These are phyloP conservation scores for Lactarius hatsudake DNA, from an alignment of 768 basidiomycete genomes.

Conservation along the genomic window DNA sequence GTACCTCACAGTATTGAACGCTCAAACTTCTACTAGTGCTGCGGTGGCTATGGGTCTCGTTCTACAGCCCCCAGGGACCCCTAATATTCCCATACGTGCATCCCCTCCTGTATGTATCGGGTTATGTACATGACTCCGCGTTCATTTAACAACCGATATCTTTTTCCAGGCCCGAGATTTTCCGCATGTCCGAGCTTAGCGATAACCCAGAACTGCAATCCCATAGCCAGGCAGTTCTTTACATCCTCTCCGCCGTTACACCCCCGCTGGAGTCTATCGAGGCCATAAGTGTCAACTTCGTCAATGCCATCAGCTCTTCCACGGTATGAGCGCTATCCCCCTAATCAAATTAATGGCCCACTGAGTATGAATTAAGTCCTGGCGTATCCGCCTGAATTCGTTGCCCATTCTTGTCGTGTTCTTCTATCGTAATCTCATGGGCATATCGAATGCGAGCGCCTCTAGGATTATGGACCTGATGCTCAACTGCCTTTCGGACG, in stretches of 20 bases:
- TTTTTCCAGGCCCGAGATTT: constrained; percentile 69
- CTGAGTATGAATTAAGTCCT: constrained; percentile 54
- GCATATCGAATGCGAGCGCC: constrained; percentile 65
- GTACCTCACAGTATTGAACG: constrained; percentile 8
- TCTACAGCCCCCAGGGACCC: constrained; percentile 71
- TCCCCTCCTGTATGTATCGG: constrained; percentile 63
- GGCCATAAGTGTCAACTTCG: constrained; percentile 57
- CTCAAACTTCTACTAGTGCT: constrained; percentile 48
- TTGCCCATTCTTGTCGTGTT: constrained; percentile 87
- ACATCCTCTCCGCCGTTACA: constrained; percentile 79
- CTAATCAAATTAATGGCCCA: constrained; percentile 11
- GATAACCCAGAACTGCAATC: constrained; percentile 80
- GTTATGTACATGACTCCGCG: constrained; percentile 3
- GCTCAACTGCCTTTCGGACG: constrained; percentile 80
- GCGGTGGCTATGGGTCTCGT: constrained; percentile 76
- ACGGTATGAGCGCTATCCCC: constrained; percentile 45
- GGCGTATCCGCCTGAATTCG: constrained; percentile 86
- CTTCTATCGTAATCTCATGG: constrained; percentile 85
- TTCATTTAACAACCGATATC: constrained; percentile 19
- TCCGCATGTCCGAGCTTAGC: constrained; percentile 87
- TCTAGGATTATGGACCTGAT: constrained; percentile 78
- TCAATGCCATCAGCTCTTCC: constrained; percentile 73
- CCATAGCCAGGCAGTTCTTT: constrained; percentile 76
- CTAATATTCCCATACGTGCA: constrained; percentile 76
- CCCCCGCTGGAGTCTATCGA: constrained; percentile 65